phyloP scores from a whole-genome alignment of 2,329 filamentous ascomycete genomes.

The Thielaviopsis populi region DNA sequence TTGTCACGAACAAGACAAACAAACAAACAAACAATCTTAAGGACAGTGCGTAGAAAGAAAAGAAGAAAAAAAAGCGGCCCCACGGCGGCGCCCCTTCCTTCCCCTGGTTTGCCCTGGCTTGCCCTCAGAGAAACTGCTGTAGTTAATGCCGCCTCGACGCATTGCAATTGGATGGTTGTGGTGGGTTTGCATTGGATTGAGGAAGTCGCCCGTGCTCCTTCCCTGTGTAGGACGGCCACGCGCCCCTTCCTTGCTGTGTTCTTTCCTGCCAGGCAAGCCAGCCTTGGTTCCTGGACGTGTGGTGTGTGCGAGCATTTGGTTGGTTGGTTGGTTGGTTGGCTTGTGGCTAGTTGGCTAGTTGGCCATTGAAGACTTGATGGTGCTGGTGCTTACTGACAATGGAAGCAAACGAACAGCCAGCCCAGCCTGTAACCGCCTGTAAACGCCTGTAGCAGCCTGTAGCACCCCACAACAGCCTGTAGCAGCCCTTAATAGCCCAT shows the following conservation, averaged over 20 bases:
- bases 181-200: conserved; percentile 5
- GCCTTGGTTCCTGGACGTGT: background rate
- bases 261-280: background rate
- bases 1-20: background rate
- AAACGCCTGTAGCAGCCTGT: too few relatives aligned
- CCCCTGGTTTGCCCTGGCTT: background rate
- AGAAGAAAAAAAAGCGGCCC: background rate
- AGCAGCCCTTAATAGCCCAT: too few relatives aligned
- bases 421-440: too few relatives aligned
- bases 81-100: conserved; percentile 4
- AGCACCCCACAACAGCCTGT: too few relatives aligned
- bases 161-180: conserved; percentile 7
- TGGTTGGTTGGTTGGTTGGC: background rate
- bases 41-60: conserved; percentile 5
- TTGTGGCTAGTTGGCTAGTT: background rate
- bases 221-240: background rate
- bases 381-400: too few relatives aligned
- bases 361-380: background rate
- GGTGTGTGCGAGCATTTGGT: background rate
- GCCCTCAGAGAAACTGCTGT: background rate
- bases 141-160: background rate
- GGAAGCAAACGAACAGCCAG: too few relatives aligned
- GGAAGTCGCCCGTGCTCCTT: conserved; percentile 14
- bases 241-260: conserved; percentile 5
- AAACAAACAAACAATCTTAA: background rate